These are phyloP conservation scores for Cyclostephanos tholiformis DNA, from an alignment of 108 stramenopile species.

Conservation along the genomic window DNA sequence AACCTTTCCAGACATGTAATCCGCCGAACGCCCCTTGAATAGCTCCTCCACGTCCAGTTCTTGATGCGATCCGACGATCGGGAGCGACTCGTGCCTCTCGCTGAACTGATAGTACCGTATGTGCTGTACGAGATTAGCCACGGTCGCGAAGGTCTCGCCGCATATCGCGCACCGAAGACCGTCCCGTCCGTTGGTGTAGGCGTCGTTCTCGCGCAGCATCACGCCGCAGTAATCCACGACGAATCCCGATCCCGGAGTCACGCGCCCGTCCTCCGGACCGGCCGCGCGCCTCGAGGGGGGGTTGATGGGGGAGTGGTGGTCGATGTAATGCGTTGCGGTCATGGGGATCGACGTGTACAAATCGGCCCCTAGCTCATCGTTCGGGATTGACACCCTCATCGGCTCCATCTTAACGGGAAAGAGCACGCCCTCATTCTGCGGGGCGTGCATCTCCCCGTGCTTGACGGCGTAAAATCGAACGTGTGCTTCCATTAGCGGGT, in stretches of 20 bases:
- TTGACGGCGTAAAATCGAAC: slow-evolving; percentile 76
- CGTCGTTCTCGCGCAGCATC: slow-evolving; percentile 55
- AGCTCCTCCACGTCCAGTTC: slow-evolving; percentile 29
- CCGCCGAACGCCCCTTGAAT: slow-evolving; percentile 11
- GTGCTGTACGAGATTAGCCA: slow-evolving; percentile 59
- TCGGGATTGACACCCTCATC: slow-evolving; percentile 60
- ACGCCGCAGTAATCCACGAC: slow-evolving; percentile 43
- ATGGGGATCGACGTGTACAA: slow-evolving; percentile 62
- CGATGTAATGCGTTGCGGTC: slow-evolving; percentile 62
- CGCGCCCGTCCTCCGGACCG: slow-evolving; percentile 29
- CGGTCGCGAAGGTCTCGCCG: slow-evolving; percentile 64
- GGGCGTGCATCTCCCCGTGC: slow-evolving; percentile 23
- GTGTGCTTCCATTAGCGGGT: slow-evolving; percentile 87
- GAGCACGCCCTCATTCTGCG: slow-evolving; percentile 24
- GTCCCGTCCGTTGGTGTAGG: slow-evolving; percentile 48
- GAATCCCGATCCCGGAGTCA: slow-evolving; percentile 27
- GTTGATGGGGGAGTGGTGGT: slow-evolving; percentile 52
- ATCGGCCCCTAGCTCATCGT: slow-evolving; percentile 69
- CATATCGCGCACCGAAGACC: slow-evolving; percentile 69
- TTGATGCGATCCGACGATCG: slow-evolving; percentile 53
- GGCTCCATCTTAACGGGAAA: slow-evolving; percentile 50
- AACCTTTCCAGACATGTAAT: background rate
- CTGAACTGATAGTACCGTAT: slow-evolving; percentile 53
- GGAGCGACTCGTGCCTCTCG: slow-evolving; percentile 57
- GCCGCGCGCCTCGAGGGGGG: slow-evolving; percentile 33